Conservation (phyloP, 2,329 filamentous ascomycete genomes). For the Fusarium tricinctum region DNA sequence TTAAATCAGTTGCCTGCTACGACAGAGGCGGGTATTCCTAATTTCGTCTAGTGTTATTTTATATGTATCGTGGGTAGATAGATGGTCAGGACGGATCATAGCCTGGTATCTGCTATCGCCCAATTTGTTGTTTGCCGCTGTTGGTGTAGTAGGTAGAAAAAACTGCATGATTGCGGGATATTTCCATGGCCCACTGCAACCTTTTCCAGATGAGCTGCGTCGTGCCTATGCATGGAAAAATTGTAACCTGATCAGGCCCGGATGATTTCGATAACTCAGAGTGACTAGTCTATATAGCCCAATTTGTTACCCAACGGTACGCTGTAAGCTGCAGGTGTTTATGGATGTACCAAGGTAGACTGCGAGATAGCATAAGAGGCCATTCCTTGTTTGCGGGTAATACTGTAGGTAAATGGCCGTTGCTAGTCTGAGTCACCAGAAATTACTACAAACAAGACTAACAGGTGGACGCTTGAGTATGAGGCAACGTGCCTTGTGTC, state of each 20-base stretch:
- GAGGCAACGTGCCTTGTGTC: slow-evolving; percentile 6
- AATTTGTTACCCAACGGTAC: not conserved
- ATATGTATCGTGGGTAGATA: no score
- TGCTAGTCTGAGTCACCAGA: not conserved
- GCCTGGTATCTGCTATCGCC: no score
- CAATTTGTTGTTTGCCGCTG: no score
- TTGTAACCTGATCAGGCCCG: not conserved
- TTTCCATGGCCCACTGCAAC: no score
- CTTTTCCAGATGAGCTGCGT: no score
- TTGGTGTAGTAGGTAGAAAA: no score
- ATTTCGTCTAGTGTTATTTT: slow-evolving; percentile 7
- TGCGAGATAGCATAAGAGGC: not conserved
- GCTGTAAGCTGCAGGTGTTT: not conserved
- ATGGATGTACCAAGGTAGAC: slow-evolving; percentile 10
- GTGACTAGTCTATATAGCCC: not conserved
- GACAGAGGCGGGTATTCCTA: slow-evolving; percentile 23
- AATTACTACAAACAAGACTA: slow-evolving; percentile 13
- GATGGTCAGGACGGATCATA: no score
- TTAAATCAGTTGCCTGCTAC: slow-evolving; percentile 63
- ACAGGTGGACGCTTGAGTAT: slow-evolving; percentile 8
- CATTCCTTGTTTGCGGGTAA: not conserved
- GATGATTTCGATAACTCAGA: not conserved
- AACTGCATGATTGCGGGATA: no score
- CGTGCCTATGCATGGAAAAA: not conserved
- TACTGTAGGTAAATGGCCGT: not conserved